phyloP scores from a whole-genome alignment of 2,329 filamentous ascomycete species.

The Pseudogymnoascus sp. region DNA sequence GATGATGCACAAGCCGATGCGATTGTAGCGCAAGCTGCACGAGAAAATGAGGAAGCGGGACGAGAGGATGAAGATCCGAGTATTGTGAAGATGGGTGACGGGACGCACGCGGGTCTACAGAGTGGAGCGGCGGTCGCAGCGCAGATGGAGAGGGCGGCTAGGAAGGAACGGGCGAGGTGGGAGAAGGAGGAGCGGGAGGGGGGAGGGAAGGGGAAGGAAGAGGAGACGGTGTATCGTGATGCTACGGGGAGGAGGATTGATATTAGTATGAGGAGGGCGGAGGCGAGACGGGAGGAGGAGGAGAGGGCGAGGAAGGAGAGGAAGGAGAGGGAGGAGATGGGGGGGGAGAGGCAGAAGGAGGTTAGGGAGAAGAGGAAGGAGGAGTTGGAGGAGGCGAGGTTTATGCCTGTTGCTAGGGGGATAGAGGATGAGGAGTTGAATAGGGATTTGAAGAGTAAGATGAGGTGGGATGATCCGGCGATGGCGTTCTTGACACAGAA shows the following conservation, averaged over 20 bases:
- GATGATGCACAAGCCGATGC: slow-evolving; percentile 65
- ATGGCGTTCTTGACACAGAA: slow-evolving; percentile 61
- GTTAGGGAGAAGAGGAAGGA: slow-evolving; percentile 57
- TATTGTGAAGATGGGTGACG: slow-evolving; percentile 71
- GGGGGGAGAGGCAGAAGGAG: slow-evolving; percentile 76
- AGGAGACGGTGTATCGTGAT: slow-evolving; percentile 91
- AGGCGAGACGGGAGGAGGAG: slow-evolving; percentile 71
- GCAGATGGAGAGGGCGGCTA: slow-evolving; percentile 57
- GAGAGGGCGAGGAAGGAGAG: slow-evolving; percentile 58
- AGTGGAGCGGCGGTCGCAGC: slow-evolving; percentile 69
- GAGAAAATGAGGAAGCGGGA: slow-evolving; percentile 51
- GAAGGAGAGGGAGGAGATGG: slow-evolving; percentile 60
- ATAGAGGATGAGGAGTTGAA: slow-evolving; percentile 87
- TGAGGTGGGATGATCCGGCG: slow-evolving; percentile 93
- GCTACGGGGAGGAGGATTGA: slow-evolving; percentile 93
- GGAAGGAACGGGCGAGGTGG: slow-evolving; percentile 51
- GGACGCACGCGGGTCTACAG: slow-evolving; percentile 80
- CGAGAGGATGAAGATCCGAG: slow-evolving; percentile 42
- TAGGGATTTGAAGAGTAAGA: slow-evolving; percentile 63
- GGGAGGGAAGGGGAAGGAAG: slow-evolving; percentile 37
- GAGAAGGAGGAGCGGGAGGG: slow-evolving; percentile 33
- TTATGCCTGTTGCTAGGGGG: slow-evolving; percentile 69
- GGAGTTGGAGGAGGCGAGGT: slow-evolving; percentile 69
- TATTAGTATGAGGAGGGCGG: slow-evolving; percentile 79
- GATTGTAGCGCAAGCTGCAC: slow-evolving; percentile 64